These are phyloP conservation scores for Tetrapyrgos nigripes DNA, from an alignment of 1,284 basidiomycete species.

Conservation along the genomic window DNA sequence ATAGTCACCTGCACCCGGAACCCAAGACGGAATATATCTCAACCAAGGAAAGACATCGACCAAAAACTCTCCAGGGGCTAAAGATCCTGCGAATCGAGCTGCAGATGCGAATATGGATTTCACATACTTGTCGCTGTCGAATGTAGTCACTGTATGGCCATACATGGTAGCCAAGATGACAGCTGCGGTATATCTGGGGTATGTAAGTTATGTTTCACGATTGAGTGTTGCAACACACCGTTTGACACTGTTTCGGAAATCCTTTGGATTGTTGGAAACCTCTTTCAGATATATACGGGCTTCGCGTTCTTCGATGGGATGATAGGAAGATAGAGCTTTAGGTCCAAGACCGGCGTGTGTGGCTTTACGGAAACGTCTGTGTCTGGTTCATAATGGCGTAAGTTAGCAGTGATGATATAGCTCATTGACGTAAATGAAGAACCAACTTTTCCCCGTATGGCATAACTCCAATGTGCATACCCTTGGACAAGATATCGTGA, in stretches of 20 bases:
- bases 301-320: slow-evolving; percentile 2
- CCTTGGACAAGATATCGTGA: not conserved
- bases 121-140: not conserved
- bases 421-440: not conserved
- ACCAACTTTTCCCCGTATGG: slow-evolving; percentile 3
- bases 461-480: slow-evolving; percentile 2
- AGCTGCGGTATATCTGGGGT: not conserved
- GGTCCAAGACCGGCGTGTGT: not conserved
- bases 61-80: slow-evolving; percentile 2
- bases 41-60: slow-evolving; percentile 21
- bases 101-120: not conserved
- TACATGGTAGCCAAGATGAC: slow-evolving; percentile 9
- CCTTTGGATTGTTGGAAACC: not conserved
- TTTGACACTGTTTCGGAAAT: not conserved
- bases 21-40: slow-evolving; percentile 24
- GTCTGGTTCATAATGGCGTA: not conserved
- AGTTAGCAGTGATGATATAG: not conserved
- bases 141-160: not conserved
- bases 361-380: not conserved
- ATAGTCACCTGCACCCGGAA: slow-evolving; percentile 26
- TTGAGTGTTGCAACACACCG: not conserved
- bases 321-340: not conserved
- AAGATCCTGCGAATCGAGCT: not conserved
- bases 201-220: not conserved
- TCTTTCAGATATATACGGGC: slow-evolving; percentile 1